These are phyloP conservation scores for Fusarium sp. DNA, from an alignment of 2,329 filamentous ascomycete genomes.

Conservation along the genomic window DNA sequence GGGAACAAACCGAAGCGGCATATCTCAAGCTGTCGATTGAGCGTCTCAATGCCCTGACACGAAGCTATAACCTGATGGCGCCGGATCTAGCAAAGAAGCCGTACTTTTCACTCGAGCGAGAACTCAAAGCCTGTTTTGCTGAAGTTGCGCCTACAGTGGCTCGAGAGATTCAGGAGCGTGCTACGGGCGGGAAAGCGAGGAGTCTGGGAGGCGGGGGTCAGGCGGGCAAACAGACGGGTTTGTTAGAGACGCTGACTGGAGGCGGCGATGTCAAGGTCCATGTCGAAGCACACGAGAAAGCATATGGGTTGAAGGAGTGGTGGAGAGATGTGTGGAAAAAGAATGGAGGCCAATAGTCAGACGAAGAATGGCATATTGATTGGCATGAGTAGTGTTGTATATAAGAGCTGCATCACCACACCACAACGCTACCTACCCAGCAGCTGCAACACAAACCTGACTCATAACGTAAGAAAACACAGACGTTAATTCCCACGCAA, in stretches of 20 bases:
- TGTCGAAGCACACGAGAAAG: constrained; percentile 76
- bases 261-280: constrained; percentile 65
- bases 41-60: constrained; percentile 80
- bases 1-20: constrained; percentile 75
- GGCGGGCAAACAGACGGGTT: constrained; percentile 52
- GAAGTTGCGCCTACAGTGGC: constrained; percentile 84
- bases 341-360: constrained; percentile 1
- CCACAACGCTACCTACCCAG: background rate
- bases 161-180: constrained; percentile 75
- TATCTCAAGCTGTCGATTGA: constrained; percentile 82
- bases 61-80: constrained; percentile 95
- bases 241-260: constrained; percentile 69
- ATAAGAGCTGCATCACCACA: background rate
- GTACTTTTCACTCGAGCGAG: constrained; percentile 85
- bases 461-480: background rate
- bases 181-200: constrained; percentile 54
- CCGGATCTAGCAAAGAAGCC: constrained; percentile 92
- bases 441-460: background rate
- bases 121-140: constrained; percentile 82
- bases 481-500: background rate
- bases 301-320: constrained; percentile 89
- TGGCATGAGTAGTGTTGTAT: background rate
- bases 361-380: background rate
- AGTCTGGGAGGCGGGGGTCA: constrained; percentile 43
- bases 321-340: constrained; percentile 80